Base-by-base conservation (phyloP, 345 rosid species). In the Erysimum cheiranthoides region DNA sequence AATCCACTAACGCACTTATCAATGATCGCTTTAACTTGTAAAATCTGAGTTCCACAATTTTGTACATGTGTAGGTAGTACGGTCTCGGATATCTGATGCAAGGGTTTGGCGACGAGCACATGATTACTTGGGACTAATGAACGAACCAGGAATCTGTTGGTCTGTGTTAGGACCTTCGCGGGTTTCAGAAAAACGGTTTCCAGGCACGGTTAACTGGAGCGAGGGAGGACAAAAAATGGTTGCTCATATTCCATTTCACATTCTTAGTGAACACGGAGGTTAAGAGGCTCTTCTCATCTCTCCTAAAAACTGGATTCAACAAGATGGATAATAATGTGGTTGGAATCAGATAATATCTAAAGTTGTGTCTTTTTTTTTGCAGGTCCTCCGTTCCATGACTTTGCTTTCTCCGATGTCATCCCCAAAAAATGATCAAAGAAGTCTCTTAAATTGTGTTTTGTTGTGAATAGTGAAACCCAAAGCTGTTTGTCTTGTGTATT, bases 321-420 rank as follows among this genome's bases (percentile, higher is more conserved):
- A 21, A 16, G 45, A 30, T 60, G 14, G 45, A 30, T 60, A 10
- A 72, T 21, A 42, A 47, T 52, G 56, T 53, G 17, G 38, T 12
- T 63, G 47, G 28, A 40, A 38, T 10, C 63, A 45, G 38, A 25
- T 43, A 32, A 46, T 3, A 47, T 38, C n/a, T 64, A 16, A 52
- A 16, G 21, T 16, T 16, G 66, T 46, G 51, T 60, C 45, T 10
- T 4, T 56, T 53, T 45, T 47, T 27, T 61, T 76, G 81, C 90
- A 93, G 97, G 96, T 81, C 96, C 96, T 28, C 95, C 98, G 9
- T 92, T 90, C 82, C 97, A 90, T 79, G 96, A 94, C 78, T 94
- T 86, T 82, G 82, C 89, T 10, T 81, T 94, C 64, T 80, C 95
- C 17, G 96, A 90, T 60, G 53, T 89, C 51, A 73, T 90, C 65